Base-by-base conservation (phyloP, 305 asterid genomes). In the Petunia hybrid region DNA sequence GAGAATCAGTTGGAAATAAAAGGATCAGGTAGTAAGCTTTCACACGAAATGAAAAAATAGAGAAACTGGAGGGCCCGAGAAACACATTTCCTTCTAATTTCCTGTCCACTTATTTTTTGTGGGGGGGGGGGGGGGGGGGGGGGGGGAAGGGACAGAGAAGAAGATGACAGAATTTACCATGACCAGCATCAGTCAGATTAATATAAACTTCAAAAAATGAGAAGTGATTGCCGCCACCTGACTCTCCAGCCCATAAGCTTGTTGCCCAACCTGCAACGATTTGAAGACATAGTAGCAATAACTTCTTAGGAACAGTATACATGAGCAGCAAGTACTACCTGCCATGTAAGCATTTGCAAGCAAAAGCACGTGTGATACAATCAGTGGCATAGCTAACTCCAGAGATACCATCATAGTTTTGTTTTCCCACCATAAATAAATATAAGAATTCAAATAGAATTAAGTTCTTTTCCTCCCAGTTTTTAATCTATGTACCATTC, bases 241-340 rank as follows among this genome's bases (percentile, higher is more conserved):
- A 90, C 91, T 92, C 98, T 78, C 97, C 94, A 78, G 97, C 99
- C 79, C 86, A 92, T 83, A 96, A 93, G 85, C 98, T 86, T 63
- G 98, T 93, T 59, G 98, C 98, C 99, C 99, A 96, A 80, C 98
- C 99, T 94, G 92, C 87, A 86, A 68, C 55, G n/a, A 74, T 70
- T 40, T 46, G 61, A 60, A 71, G 42, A 70, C 60, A 71, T 71
- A 71, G 48, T 38, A 46, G 45, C 61, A 35, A 13, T 48, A 12
- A 35, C 12, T 48, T 31, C 61, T 48, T 48, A 35, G 62, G 48
- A 46, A 71, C 61, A 46, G 61, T 31, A 13, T 67, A 22, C 13
- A n/a, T 31, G 4, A 56, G 14, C 61, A 56, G 61, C n/a, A 56
- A 14, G 61, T 4, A 14, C 14, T 56, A 31, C 62, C 16, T 4